Evolutionary conservation across 2,329 filamentous ascomycete species (phyloP).

Genomic region (Hypoxylon sp.): DNA sequence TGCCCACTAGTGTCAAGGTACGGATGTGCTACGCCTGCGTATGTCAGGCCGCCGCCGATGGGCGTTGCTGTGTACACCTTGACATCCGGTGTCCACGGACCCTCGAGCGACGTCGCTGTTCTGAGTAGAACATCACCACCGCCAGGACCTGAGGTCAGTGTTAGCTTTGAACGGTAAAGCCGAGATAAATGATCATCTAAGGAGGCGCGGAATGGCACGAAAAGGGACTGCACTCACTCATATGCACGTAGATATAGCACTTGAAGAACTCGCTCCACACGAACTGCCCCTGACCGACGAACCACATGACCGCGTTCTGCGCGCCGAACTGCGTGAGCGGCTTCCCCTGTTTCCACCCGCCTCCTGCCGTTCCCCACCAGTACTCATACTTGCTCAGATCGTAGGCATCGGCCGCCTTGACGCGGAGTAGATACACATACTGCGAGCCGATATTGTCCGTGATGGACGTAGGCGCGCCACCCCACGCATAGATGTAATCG

Average conservation of each 20-base stretch:
- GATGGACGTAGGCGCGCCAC: slow-evolving; percentile 53
- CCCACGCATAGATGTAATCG: slow-evolving; percentile 56
- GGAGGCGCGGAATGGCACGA: background rate
- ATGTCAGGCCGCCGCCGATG: slow-evolving; percentile 53
- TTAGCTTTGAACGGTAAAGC: slow-evolving; percentile 1
- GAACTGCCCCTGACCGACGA: slow-evolving; percentile 55
- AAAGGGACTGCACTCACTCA: slow-evolving; percentile 34
- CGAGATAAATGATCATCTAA: background rate
- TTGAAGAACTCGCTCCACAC: slow-evolving; percentile 53
- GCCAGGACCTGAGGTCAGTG: slow-evolving; percentile 26
- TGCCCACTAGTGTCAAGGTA: slow-evolving; percentile 54
- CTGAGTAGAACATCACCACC: slow-evolving; percentile 42
- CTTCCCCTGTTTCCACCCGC: slow-evolving; percentile 53
- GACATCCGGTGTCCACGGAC: slow-evolving; percentile 55
- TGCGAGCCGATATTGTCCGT: slow-evolving; percentile 43
- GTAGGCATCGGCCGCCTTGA: slow-evolving; percentile 53
- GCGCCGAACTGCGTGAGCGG: slow-evolving; percentile 50
- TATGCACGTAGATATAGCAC: slow-evolving; percentile 55
- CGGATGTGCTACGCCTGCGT: slow-evolving; percentile 56
- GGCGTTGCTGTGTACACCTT: slow-evolving; percentile 53
- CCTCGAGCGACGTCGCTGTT: slow-evolving; percentile 51
- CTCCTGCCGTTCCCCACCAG: slow-evolving; percentile 54
- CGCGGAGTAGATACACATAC: slow-evolving; percentile 56
- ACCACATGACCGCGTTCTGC: slow-evolving; percentile 57
- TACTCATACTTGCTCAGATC: slow-evolving; percentile 56